phyloP scores from a whole-genome alignment of 306 rosid genomes.

The Cucurbita maxima region DNA sequence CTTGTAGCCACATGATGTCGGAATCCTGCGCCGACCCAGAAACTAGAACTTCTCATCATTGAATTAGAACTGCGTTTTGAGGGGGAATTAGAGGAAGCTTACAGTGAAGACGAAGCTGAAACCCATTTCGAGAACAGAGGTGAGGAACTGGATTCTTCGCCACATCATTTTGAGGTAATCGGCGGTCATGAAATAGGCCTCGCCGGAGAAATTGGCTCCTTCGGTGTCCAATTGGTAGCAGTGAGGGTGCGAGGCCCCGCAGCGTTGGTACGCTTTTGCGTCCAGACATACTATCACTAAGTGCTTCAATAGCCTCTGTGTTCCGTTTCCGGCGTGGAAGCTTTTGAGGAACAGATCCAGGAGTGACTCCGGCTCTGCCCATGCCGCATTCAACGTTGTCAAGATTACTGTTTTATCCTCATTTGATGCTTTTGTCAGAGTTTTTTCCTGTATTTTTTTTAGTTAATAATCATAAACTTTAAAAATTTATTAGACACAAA shows the following conservation, averaged over 20 bases:
- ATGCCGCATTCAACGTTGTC: constrained; percentile 72
- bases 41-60: too few relatives aligned
- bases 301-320: constrained; percentile 40
- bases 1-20: constrained; percentile 77
- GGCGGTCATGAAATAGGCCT: constrained; percentile 56
- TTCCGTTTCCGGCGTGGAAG: constrained; percentile 44
- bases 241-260: constrained; percentile 45
- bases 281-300: constrained; percentile 58
- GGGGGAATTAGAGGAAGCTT: too few relatives aligned
- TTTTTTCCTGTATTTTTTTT: constrained; percentile 1
- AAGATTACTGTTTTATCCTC: constrained; percentile 43
- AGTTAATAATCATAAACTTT: too few relatives aligned
- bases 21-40: constrained; percentile 31
- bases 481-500: too few relatives aligned
- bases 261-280: constrained; percentile 47
- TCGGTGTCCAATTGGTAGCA: constrained; percentile 35
- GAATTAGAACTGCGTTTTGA: too few relatives aligned
- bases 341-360: constrained; percentile 66
- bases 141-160: constrained; percentile 51
- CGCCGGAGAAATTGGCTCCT: constrained; percentile 40
- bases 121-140: constrained; percentile 46
- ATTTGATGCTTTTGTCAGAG: constrained; percentile 48
- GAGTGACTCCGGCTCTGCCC: constrained; percentile 70
- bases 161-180: constrained; percentile 77
- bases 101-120: constrained; percentile 75